A percentile compares a stretch with the other conserved stretches of the same genome.
Conservation (phyloP, 441 rosid species). For the Geranium incanum region DNA sequence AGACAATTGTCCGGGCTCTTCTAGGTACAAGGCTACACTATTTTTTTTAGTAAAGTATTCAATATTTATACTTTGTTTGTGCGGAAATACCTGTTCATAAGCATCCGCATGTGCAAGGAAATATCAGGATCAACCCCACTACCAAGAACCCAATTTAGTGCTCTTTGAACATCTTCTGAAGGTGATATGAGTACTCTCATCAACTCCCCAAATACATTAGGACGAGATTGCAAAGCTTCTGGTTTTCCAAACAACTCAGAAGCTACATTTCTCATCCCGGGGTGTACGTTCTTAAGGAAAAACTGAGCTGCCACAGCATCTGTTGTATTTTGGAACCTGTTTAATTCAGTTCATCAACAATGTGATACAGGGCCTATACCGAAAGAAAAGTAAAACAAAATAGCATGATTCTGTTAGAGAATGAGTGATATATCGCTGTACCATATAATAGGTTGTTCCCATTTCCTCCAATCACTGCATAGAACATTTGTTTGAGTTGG, state of each 20-base stretch:
- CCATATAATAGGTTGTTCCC: conserved; percentile 87
- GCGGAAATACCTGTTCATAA: conserved; percentile 56
- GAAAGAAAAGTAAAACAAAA: no score
- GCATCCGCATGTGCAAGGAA: conserved; percentile 85
- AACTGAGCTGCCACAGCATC: conserved; percentile 90
- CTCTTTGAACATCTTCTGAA: conserved; percentile 61
- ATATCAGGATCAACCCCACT: conserved; percentile 68
- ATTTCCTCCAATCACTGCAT: conserved; percentile 82
- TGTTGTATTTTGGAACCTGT: conserved; percentile 86
- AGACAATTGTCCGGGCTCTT: no score
- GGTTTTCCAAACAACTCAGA: conserved; percentile 58
- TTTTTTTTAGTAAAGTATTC: no score
- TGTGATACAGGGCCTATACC: background rate
- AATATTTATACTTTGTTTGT: background rate
- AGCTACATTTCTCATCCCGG: conserved; percentile 71
- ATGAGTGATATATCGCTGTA: conserved; percentile 24
- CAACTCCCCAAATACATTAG: conserved; percentile 83
- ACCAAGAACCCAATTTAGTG: conserved; percentile 63
- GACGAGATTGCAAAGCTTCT: conserved; percentile 43
- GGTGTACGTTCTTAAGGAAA: conserved; percentile 75
- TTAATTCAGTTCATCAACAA: conserved; percentile 14
- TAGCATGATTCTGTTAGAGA: background rate
- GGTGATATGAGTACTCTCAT: conserved; percentile 78
- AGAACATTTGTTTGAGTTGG: conserved; percentile 67
- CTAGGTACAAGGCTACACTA: no score